Conservation (phyloP, 108 stramenopile genomes). For the Bacterosira constricta region DNA sequence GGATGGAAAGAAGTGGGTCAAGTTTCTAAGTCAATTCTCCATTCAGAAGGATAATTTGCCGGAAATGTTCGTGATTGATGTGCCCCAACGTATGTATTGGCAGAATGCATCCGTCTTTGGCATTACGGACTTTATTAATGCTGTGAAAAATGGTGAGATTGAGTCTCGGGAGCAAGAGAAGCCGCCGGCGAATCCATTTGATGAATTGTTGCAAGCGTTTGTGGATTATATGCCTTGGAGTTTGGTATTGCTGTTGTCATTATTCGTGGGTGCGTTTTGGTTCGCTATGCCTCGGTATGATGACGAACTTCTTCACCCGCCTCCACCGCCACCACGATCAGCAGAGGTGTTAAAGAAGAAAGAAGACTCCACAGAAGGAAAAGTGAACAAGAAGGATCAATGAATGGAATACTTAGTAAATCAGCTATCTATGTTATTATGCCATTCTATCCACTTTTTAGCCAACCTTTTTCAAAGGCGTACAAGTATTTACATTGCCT, state of each 20-base stretch:
- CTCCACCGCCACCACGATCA: constrained; percentile 1
- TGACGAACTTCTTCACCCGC: constrained; percentile 1
- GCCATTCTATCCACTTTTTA: no score
- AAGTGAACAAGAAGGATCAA: no score
- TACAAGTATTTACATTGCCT: no score
- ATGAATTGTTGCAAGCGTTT: constrained; percentile 36
- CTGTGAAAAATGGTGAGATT: constrained; percentile 39
- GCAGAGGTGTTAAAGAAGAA: no score
- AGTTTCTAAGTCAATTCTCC: constrained; percentile 74
- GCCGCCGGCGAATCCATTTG: constrained; percentile 16
- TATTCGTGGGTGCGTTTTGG: constrained; percentile 30
- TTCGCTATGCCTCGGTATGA: constrained; percentile 8
- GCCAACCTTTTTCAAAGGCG: no score
- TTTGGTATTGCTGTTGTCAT: constrained; percentile 26
- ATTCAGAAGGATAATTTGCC: constrained; percentile 58
- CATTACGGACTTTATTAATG: constrained; percentile 34
- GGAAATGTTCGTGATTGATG: constrained; percentile 73
- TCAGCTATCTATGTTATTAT: no score
- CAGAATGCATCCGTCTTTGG: constrained; percentile 52
- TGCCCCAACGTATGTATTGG: constrained; percentile 65
- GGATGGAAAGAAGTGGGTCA: constrained; percentile 76
- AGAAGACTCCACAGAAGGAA: no score
- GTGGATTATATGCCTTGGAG: constrained; percentile 53
- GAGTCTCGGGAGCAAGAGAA: constrained; percentile 31
- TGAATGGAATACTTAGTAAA: no score